Conservation (phyloP, 139 green algal species). For the Coccomyxa sp. region DNA sequence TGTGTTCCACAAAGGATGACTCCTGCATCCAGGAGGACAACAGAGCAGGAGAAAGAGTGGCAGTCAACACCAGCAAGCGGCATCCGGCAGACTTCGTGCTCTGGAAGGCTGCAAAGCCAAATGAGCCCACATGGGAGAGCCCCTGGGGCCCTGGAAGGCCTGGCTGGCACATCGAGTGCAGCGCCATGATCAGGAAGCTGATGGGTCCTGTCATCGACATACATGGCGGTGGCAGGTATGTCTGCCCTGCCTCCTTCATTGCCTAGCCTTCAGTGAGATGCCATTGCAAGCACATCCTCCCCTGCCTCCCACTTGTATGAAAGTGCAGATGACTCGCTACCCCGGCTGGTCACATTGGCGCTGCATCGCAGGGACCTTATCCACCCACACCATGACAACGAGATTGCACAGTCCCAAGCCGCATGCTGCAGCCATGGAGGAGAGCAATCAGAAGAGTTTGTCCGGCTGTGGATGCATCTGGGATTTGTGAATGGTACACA, state of each 20-base stretch:
- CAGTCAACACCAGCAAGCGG: conserved; percentile 83
- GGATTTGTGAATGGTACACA: conserved; percentile 80
- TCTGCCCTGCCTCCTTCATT: neutral
- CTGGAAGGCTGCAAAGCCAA: conserved; percentile 92
- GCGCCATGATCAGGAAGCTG: conserved; percentile 80
- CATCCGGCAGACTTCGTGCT: conserved; percentile 93
- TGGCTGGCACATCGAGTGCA: conserved; percentile 38
- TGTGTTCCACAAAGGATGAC: too few species aligned
- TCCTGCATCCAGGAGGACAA: conserved; percentile 63
- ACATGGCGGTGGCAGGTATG: conserved; percentile 60
- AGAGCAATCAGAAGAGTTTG: conserved; percentile 58
- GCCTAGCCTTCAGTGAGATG: neutral
- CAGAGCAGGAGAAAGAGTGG: conserved; percentile 83
- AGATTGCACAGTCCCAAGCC: conserved; percentile 83
- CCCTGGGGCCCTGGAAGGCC: conserved; percentile 91
- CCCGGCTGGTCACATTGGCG: too few species aligned
- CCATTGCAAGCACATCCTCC: neutral
- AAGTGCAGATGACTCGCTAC: neutral
- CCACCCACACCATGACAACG: conserved; percentile 98
- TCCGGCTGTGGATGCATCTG: conserved; percentile 94
- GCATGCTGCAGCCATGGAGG: conserved; percentile 20
- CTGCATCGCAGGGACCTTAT: conserved; percentile 61
- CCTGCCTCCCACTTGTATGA: neutral
- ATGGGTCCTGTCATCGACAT: conserved; percentile 87
- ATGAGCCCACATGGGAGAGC: conserved; percentile 85